Evolutionary conservation across 495 filamentous ascomycete genomes (phyloP), one percentile per base, ranked within the genome.

Genomic region (Aspergillus avenaceus): DNA sequence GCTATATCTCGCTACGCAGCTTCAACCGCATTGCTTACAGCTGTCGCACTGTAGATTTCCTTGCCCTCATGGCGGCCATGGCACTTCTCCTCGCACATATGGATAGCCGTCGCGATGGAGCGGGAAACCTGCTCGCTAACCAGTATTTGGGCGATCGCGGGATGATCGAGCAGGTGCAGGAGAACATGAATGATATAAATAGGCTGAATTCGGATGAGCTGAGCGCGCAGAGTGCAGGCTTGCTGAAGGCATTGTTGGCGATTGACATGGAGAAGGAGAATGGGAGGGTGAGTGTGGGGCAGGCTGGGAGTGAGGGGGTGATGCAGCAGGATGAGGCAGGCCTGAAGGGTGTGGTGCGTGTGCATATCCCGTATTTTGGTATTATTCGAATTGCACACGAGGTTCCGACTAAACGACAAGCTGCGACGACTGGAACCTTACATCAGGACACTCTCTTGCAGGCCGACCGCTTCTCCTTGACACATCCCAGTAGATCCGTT

Each of bases 31-130:
- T 47, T 3, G 49, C 63, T 12, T 67, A 68, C 48, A 66, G 69
- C 51, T 81, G 77, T 59, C 75, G 78, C 42, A 60, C 73, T 7
- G 54, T 70, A 9, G 78, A 82, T 41, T 81, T 76, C 42, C 64
- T 75, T 36, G 75, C 64, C 9, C 77, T 80, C 50, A 72, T 73
- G 2, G 67, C 71, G 1, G 66, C 77, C 5, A 63, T 70, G 19
- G 54, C 75, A 13, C 26, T 69, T 21, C 59, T 59, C 8, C 41
- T 66, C 22, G 54, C 57, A 1, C 56, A 69, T 37, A 52, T 69
- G 12, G 55, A 65, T 26, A 57, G 47, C 6, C 49, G 65, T 16
- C 14, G 18, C 27, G 29, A 62, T 24, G 7, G n/a, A 18, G 14
- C 18, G 12, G 21, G 25, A 2, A 60, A 67, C 40, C 45, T 61